Conservation (phyloP, 2,329 filamentous ascomycete genomes). For the Penicillium sp. region DNA sequence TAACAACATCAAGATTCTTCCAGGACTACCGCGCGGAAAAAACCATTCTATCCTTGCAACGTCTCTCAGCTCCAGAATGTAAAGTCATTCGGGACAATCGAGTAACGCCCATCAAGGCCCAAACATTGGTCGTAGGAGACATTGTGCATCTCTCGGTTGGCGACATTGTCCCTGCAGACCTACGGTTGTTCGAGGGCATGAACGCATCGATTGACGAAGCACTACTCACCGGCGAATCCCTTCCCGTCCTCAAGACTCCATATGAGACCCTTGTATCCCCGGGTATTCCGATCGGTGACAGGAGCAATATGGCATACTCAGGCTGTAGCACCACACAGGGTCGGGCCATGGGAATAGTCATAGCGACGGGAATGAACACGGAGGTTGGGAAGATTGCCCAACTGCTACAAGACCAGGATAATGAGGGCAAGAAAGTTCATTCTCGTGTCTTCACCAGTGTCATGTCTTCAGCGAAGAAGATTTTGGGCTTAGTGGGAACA, state of each 20-base stretch:
- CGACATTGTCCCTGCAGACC: conserved; percentile 61
- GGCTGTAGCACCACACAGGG: conserved; percentile 62
- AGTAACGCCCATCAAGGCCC: conserved; percentile 53
- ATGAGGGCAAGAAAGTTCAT: conserved; percentile 11
- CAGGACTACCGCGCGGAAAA: conserved; percentile 63
- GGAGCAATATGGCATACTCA: conserved; percentile 62
- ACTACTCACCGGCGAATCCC: conserved; percentile 62
- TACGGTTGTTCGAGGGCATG: conserved; percentile 59
- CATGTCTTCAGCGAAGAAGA: conserved; percentile 49
- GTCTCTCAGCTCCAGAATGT: conserved; percentile 58
- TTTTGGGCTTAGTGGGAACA: conserved; percentile 64
- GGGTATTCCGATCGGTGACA: conserved; percentile 53
- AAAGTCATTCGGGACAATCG: conserved; percentile 59
- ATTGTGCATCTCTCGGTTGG: conserved; percentile 55
- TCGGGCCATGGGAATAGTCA: conserved; percentile 59
- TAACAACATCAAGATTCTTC: conserved; percentile 44
- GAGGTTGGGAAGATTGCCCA: conserved; percentile 63
- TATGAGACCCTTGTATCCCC: conserved; percentile 26
- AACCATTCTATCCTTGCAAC: conserved; percentile 59
- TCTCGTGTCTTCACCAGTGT: conserved; percentile 38
- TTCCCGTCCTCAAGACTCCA: conserved; percentile 58
- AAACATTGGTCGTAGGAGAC: conserved; percentile 62
- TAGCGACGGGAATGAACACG: conserved; percentile 62
- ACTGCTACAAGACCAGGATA: conserved; percentile 55
- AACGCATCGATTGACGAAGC: conserved; percentile 74